These are phyloP conservation scores for Euptelea pleiosperma DNA, from an alignment of 164 flowering plant species.

Conservation along the genomic window DNA sequence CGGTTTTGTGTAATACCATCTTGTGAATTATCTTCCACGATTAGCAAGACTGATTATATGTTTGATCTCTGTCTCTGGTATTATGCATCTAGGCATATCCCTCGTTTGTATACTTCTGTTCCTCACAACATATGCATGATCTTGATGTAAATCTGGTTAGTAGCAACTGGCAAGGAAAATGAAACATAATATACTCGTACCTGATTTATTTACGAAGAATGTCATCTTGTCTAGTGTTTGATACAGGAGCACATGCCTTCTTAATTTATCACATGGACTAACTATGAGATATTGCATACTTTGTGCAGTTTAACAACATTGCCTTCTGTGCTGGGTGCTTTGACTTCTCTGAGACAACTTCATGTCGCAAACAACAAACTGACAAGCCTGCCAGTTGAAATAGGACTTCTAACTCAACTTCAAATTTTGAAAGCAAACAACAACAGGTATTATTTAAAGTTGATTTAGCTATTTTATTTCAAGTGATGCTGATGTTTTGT, in stretches of 20 bases:
- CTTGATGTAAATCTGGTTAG: no score
- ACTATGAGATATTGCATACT: slow-evolving; percentile 6
- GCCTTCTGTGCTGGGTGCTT: slow-evolving; percentile 64
- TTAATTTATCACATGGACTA: background rate
- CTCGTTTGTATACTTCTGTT: no score
- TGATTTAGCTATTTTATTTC: background rate
- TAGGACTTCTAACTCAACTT: slow-evolving; percentile 56
- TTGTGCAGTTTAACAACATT: slow-evolving; percentile 59
- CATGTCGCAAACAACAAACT: slow-evolving; percentile 56
- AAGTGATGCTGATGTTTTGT: background rate
- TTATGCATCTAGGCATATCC: no score
- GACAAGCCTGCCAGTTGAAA: slow-evolving; percentile 64
- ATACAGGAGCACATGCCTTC: background rate
- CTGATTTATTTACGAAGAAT: background rate
- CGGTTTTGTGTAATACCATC: no score
- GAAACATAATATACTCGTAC: no score
- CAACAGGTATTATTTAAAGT: slow-evolving; percentile 51
- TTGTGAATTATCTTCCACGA: no score
- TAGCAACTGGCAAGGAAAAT: no score
- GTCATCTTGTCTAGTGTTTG: background rate
- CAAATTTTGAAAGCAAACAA: slow-evolving; percentile 60
- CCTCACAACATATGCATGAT: no score
- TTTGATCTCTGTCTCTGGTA: no score
- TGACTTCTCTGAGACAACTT: slow-evolving; percentile 61
- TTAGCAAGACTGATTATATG: no score